Evolutionary conservation across 2,329 filamentous ascomycete genomes (phyloP).

Genomic region (Penicillium sp.): DNA sequence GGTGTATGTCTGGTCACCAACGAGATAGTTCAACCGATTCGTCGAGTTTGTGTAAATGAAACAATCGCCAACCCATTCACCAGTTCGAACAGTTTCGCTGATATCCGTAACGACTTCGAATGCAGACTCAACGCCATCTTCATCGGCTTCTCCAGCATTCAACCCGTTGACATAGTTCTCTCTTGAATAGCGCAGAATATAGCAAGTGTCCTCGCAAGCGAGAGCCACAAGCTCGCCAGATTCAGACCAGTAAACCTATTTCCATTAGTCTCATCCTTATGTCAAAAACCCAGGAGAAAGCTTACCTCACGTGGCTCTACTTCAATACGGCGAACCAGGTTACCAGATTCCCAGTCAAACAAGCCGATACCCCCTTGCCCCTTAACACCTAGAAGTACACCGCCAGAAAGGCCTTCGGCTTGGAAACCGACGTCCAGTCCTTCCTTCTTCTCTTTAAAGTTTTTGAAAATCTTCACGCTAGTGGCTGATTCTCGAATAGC

Average conservation of each 20-base stretch:
- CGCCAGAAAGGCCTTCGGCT: conserved; percentile 84
- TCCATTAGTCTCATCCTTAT: conserved; percentile 11
- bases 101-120: conserved; percentile 97
- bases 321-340: conserved; percentile 87
- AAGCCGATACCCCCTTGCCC: conserved; percentile 92
- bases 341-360: conserved; percentile 92
- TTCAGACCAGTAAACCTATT: conserved; percentile 91
- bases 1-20: conserved; percentile 96
- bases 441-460: conserved; percentile 87
- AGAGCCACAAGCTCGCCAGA: conserved; percentile 89
- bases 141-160: conserved; percentile 76
- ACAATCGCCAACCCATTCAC: conserved; percentile 97
- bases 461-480: conserved; percentile 95
- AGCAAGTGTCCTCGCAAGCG: conserved; percentile 92
- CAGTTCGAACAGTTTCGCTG: conserved; percentile 86
- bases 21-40: conserved; percentile 94
- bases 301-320: conserved; percentile 60
- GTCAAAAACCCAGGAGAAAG: conserved; percentile 2
- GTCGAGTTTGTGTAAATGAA: conserved; percentile 98
- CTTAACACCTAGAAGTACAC: conserved; percentile 87
- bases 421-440: conserved; percentile 93
- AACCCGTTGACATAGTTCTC: conserved; percentile 82
- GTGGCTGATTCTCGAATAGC: conserved; percentile 92
- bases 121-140: conserved; percentile 89
- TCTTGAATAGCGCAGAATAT: conserved; percentile 85